Conservation (phyloP, 345 rosid genomes). For the Turnera subulata region DNA sequence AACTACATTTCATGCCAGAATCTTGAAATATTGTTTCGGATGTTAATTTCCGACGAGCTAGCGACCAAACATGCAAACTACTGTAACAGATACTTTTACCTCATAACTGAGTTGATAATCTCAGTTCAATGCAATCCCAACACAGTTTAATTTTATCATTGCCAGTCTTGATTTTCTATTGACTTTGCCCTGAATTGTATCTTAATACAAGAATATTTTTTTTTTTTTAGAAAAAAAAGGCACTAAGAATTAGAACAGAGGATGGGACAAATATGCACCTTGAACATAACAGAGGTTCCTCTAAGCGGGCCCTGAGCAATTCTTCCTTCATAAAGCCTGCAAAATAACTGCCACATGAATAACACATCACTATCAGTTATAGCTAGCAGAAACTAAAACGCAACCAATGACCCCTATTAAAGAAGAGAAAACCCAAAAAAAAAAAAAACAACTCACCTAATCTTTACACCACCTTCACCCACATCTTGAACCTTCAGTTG, state of each 20-base stretch:
- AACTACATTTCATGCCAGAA: too few species aligned
- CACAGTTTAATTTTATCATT: too few species aligned
- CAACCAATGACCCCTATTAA: not conserved
- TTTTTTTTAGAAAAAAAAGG: not conserved
- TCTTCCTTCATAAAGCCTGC: slow-evolving; percentile 95
- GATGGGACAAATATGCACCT: slow-evolving; percentile 37
- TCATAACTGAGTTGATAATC: too few species aligned
- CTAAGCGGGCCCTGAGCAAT: slow-evolving; percentile 66
- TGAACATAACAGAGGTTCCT: slow-evolving; percentile 65
- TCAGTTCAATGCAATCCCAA: too few species aligned
- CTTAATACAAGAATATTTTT: not conserved
- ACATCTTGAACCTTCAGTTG: slow-evolving; percentile 66
- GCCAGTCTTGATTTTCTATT: too few species aligned
- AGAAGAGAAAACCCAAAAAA: not conserved
- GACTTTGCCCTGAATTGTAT: too few species aligned
- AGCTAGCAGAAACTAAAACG: slow-evolving; percentile 12
- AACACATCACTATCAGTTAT: slow-evolving; percentile 27
- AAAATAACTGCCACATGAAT: slow-evolving; percentile 49
- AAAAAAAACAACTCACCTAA: slow-evolving; percentile 45
- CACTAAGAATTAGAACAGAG: not conserved
- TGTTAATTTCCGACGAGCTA: too few species aligned
- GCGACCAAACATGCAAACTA: too few species aligned
- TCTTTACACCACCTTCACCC: slow-evolving; percentile 82
- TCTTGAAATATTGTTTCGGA: too few species aligned
- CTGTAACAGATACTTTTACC: too few species aligned